Base-by-base conservation (phyloP, 108 stramenopile species). In the Fragilaria radians region DNA sequence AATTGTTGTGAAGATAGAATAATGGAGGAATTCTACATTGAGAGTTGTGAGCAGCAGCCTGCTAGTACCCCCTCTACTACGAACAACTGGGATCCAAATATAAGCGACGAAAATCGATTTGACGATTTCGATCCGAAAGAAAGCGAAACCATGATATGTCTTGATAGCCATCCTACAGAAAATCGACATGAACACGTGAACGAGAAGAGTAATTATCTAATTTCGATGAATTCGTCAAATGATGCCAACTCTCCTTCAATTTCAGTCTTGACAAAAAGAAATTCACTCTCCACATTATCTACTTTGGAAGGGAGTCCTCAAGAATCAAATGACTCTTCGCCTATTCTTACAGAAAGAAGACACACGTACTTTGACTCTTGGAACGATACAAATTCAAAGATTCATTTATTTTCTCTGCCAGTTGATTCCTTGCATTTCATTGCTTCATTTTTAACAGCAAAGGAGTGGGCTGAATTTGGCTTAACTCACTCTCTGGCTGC, bases 401-500 rank as follows among this genome's bases (percentile, higher is more conserved):
- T 19, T 5, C 54, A n/a, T 46, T 19, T 59, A 32, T 48, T 66
- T 3, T 48, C 28, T 18, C 31, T 82, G 4, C 82, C 82, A 0
- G 54, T 68, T 18, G 82, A 84, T 49, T 64, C 79, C 3, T 48
- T 84, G 33, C 82, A 84, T 55, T 31, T 59, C 27, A 61, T 84
- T 17, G 82, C 82, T 17, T 79, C 76, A 31, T 84, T 80, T 50
- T 53, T 80, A n/a, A 48, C 52, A 9, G 72, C 76, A 7, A 21
- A 24, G 19, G 82, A 84, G 25, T 84, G 76, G 76, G 55, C 45
- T 21, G 46, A 50, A 7, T 75, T 73, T 70, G 74, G 74, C 5
- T 42, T 49, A 18, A 63, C 71, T 24, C 63, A 54, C 59, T 56
- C 57, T 4, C 54, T 33, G n/a, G 46, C 68, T 9, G 29, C 28